These are phyloP conservation scores for Mucor irregularis DNA, from an alignment of 371 early-diverging fungal species.

Conservation along the genomic window DNA sequence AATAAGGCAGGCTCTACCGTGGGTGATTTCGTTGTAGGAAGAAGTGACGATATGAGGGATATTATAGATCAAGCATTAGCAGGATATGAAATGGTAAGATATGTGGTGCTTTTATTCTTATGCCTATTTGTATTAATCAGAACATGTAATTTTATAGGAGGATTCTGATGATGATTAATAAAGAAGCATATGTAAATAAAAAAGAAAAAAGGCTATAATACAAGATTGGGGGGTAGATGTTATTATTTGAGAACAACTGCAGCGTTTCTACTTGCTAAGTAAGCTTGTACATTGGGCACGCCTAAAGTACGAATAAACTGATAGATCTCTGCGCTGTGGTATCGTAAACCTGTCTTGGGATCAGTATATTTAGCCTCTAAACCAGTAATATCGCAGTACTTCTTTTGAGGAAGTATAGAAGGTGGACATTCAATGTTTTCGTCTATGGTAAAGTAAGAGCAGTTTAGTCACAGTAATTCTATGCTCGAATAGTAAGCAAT, in stretches of 20 bases:
- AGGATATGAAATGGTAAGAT: conserved; percentile 31
- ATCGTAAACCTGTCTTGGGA: conserved; percentile 84
- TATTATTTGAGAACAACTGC: conserved; percentile 68
- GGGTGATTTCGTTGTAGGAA: conserved; percentile 11
- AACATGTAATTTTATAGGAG: conserved; percentile 3
- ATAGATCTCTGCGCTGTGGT: conserved; percentile 83
- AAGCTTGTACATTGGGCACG: conserved; percentile 79
- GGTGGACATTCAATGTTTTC: conserved; percentile 86
- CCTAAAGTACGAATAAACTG: conserved; percentile 73
- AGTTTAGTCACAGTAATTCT: not conserved
- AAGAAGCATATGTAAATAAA: too few relatives aligned
- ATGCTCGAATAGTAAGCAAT: not conserved
- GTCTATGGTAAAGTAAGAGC: conserved; percentile 40
- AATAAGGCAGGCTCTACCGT: conserved; percentile 27
- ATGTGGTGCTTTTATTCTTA: not conserved
- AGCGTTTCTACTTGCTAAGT: conserved; percentile 80
- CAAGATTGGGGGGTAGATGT: not conserved
- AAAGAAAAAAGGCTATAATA: too few relatives aligned
- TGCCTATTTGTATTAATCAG: not conserved
- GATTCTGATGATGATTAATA: conserved; percentile 19
- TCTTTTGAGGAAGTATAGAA: conserved; percentile 79
- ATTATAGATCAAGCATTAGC: conserved; percentile 26
- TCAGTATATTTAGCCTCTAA: conserved; percentile 84
- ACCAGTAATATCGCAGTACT: conserved; percentile 93
- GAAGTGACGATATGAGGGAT: conserved; percentile 34